Conservation (phyloP, 1,284 basidiomycete genomes). For the Rhizoctonia solani region DNA sequence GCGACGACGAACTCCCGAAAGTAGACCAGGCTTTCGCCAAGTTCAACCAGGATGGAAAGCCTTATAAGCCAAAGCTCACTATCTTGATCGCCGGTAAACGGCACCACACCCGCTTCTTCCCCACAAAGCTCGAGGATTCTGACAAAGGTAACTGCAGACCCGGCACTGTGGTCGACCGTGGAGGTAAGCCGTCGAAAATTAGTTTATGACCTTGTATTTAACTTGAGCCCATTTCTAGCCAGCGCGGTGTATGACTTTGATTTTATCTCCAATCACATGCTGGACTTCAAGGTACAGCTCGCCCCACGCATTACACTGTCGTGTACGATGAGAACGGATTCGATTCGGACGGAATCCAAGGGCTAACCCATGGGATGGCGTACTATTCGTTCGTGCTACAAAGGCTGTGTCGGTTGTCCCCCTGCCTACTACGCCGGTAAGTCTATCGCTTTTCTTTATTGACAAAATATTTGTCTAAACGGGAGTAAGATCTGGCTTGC, state of each 20-base stretch:
- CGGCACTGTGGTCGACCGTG: slow-evolving; percentile 77
- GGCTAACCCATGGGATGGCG: slow-evolving; percentile 60
- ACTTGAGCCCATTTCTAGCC: slow-evolving; percentile 45
- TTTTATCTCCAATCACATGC: slow-evolving; percentile 77
- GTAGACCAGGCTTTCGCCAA: slow-evolving; percentile 63
- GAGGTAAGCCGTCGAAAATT: slow-evolving; percentile 41
- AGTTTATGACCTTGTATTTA: background rate
- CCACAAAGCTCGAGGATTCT: slow-evolving; percentile 58
- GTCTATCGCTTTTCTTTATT: background rate
- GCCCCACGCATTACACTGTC: slow-evolving; percentile 77
- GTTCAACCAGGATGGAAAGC: slow-evolving; percentile 52
- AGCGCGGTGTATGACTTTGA: slow-evolving; percentile 75
- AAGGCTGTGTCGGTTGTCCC: slow-evolving; percentile 79
- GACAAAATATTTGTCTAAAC: slow-evolving; percentile 45
- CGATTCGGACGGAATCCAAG: slow-evolving; percentile 66
- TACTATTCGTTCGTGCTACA: slow-evolving; percentile 77
- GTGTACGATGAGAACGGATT: slow-evolving; percentile 74
- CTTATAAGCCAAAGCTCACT: slow-evolving; percentile 68
- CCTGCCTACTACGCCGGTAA: slow-evolving; percentile 46
- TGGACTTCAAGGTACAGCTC: slow-evolving; percentile 63
- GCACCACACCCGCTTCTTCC: slow-evolving; percentile 83
- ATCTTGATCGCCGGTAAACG: slow-evolving; percentile 58
- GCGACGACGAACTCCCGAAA: slow-evolving; percentile 64
- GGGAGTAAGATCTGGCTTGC: slow-evolving; percentile 75
- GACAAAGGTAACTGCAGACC: slow-evolving; percentile 71